Conservation (phyloP, 2,329 filamentous ascomycete genomes). For the Fusarium pseudograminearum region DNA sequence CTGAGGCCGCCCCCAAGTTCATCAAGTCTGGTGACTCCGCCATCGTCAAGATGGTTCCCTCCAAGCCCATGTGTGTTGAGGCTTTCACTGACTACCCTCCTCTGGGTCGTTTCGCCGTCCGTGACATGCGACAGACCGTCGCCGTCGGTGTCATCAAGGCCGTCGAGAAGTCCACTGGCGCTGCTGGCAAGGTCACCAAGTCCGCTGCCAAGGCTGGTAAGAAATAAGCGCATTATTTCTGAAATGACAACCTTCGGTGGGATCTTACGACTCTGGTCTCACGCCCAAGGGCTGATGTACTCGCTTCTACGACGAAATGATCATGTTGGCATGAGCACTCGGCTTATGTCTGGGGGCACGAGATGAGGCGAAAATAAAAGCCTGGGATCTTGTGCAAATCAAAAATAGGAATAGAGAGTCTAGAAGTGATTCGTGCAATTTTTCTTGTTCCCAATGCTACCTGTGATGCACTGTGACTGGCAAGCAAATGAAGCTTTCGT, state of each 20-base stretch:
- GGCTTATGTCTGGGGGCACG: slow-evolving; percentile 57
- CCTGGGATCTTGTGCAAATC: slow-evolving; percentile 60
- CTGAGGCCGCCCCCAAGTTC: slow-evolving; percentile 95
- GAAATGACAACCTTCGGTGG: slow-evolving; percentile 42
- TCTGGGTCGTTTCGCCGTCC: slow-evolving; percentile 99
- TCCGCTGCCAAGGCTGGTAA: slow-evolving; percentile 79
- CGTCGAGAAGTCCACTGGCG: slow-evolving; percentile 73
- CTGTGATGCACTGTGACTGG: slow-evolving; percentile 1
- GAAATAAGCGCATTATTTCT: slow-evolving; percentile 69
- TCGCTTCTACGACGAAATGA: slow-evolving; percentile 62
- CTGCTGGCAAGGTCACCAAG: slow-evolving; percentile 76
- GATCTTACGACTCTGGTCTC: slow-evolving; percentile 44
- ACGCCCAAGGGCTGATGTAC: slow-evolving; percentile 52
- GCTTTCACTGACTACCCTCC: slow-evolving; percentile 99
- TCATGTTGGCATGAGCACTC: slow-evolving; percentile 60
- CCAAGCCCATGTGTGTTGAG: slow-evolving; percentile 99
- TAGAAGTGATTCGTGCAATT: slow-evolving; percentile 56
- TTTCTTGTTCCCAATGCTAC: slow-evolving; percentile 18
- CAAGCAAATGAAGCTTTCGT: slow-evolving; percentile 4
- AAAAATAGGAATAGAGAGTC: slow-evolving; percentile 64
- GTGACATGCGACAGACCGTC: slow-evolving; percentile 95
- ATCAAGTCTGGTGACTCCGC: slow-evolving; percentile 99
- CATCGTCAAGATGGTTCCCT: slow-evolving; percentile 99
- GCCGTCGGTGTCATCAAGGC: slow-evolving; percentile 96
- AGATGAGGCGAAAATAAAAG: slow-evolving; percentile 56